Percentiles rank a stretch among this genome's conserved stretches.
Evolutionary conservation across 2,329 filamentous ascomycete genomes (phyloP).

Genomic region (Trichoderma pleuroti): DNA sequence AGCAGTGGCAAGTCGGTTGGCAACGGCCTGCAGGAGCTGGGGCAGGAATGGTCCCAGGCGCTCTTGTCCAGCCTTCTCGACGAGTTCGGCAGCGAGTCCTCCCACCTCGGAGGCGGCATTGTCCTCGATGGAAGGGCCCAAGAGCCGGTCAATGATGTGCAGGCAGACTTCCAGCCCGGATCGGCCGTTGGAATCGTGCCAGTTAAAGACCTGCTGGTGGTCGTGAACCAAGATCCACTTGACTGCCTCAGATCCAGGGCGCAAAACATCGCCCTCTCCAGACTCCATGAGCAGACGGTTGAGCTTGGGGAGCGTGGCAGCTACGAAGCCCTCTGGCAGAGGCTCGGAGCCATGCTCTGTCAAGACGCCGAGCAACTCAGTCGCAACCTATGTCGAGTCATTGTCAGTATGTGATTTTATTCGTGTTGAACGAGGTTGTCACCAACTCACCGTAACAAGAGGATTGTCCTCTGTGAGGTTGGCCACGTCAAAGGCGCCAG

Average conservation of each 20-base stretch:
- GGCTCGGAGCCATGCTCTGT: slow-evolving; percentile 81
- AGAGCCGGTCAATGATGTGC: slow-evolving; percentile 85
- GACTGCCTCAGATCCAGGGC: slow-evolving; percentile 78
- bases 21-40: slow-evolving; percentile 85
- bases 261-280: slow-evolving; percentile 81
- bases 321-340: slow-evolving; percentile 81
- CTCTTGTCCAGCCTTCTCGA: slow-evolving; percentile 91
- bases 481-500: slow-evolving; percentile 83
- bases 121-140: slow-evolving; percentile 82
- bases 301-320: slow-evolving; percentile 81
- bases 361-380: slow-evolving; percentile 76
- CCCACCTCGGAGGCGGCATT: slow-evolving; percentile 95
- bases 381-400: slow-evolving; percentile 57
- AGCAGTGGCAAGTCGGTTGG: slow-evolving; percentile 76
- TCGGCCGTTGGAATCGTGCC: slow-evolving; percentile 75
- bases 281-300: slow-evolving; percentile 78
- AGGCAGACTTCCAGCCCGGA: slow-evolving; percentile 85
- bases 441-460: slow-evolving; percentile 63
- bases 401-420: background rate
- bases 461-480: slow-evolving; percentile 80
- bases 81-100: slow-evolving; percentile 86
- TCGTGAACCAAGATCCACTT: slow-evolving; percentile 90
- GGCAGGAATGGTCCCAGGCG: slow-evolving; percentile 85
- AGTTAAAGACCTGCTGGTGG: slow-evolving; percentile 82
- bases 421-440: background rate